A percentile compares a stretch with the other conserved stretches of the same genome.
phyloP scores from a whole-genome alignment of 2,329 filamentous ascomycete species.

The Phaeomoniella chlamydospora region DNA sequence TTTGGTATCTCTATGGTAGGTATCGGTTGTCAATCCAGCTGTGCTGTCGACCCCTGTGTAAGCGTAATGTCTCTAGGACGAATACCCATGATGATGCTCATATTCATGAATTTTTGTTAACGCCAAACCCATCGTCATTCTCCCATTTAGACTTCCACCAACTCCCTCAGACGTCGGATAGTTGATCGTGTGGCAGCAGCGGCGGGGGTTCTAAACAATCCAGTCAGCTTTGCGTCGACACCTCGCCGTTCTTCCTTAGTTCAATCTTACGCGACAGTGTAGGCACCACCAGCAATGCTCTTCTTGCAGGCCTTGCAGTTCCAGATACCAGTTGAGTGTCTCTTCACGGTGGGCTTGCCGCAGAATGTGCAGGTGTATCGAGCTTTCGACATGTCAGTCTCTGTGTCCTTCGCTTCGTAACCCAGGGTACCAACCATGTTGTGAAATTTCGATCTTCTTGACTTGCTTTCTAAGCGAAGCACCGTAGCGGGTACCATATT shows the following conservation, averaged over 20 bases:
- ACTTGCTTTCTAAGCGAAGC: constrained; percentile 97
- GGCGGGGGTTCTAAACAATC: constrained; percentile 64
- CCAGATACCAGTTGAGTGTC: constrained; percentile 89
- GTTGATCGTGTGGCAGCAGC: constrained; percentile 91
- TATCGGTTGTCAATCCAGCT: not conserved
- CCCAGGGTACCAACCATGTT: constrained; percentile 47
- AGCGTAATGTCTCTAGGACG: not conserved
- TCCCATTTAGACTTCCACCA: constrained; percentile 59
- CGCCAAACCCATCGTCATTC: constrained; percentile 6
- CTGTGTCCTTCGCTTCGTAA: not conserved
- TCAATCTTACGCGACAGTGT: constrained; percentile 80
- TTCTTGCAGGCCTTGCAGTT: constrained; percentile 92
- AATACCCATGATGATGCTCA: not conserved
- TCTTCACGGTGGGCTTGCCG: constrained; percentile 89
- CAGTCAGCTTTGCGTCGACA: not conserved
- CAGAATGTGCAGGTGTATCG: constrained; percentile 97
- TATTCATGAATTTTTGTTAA: constrained; percentile 1
- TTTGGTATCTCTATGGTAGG: not conserved
- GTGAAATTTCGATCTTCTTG: constrained; percentile 99
- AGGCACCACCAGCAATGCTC: constrained; percentile 85
- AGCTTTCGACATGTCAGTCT: constrained; percentile 21
- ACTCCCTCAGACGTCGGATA: constrained; percentile 92
- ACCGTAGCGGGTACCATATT: constrained; percentile 97
- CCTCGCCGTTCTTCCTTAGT: not conserved
- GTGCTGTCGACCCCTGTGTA: not conserved